Evolutionary conservation across 2,329 filamentous ascomycete genomes (phyloP).

Genomic region (Aspergillus pseudotamarii): DNA sequence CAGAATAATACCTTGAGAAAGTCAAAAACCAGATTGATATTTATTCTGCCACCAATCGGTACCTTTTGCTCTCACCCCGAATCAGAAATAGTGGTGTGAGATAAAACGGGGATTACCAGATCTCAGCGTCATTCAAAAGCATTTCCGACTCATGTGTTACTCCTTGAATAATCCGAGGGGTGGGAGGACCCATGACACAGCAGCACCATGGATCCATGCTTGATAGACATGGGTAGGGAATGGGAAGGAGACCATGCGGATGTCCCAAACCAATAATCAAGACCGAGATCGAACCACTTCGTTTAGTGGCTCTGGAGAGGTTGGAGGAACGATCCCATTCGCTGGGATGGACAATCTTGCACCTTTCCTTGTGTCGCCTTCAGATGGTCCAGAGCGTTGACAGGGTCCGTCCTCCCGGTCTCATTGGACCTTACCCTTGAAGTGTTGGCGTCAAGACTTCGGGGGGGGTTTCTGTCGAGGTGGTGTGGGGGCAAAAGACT

Average conservation of each 20-base stretch:
- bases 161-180: slow-evolving; percentile 1
- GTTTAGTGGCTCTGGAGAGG: slow-evolving; percentile 2
- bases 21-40: background rate
- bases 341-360: background rate
- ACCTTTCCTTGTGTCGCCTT: slow-evolving; percentile 14
- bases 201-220: slow-evolving; percentile 11
- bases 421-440: slow-evolving; percentile 21
- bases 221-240: background rate
- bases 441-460: slow-evolving; percentile 22
- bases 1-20: background rate
- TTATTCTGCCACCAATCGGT: background rate
- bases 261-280: slow-evolving; percentile 9
- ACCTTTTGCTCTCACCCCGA: background rate
- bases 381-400: slow-evolving; percentile 18
- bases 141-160: background rate
- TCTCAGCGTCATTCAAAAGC: slow-evolving; percentile 3
- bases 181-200: slow-evolving; percentile 14
- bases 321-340: slow-evolving; percentile 5
- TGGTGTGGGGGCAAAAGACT: background rate
- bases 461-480: background rate
- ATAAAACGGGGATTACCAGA: background rate
- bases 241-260: slow-evolving; percentile 1
- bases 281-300: slow-evolving; percentile 4
- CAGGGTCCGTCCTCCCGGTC: slow-evolving; percentile 12
- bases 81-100: background rate